phyloP scores from a whole-genome alignment of 2,329 filamentous ascomycete species.

The Sclerotiophoma versabilis region DNA sequence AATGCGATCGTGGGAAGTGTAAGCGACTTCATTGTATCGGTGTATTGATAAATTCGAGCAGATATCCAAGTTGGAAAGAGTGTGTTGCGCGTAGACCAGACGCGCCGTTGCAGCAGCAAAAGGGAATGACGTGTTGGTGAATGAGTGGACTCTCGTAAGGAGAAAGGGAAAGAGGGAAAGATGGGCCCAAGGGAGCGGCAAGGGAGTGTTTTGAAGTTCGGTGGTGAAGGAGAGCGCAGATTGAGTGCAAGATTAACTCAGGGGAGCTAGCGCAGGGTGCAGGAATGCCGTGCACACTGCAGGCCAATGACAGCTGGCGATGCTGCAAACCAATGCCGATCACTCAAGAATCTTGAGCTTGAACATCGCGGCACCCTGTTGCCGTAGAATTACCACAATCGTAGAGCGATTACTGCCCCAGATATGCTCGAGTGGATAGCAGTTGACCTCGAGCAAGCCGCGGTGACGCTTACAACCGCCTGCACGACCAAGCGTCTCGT shows the following conservation, averaged over 20 bases:
- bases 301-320: constrained; percentile 12
- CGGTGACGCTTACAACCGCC: constrained; percentile 16
- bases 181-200: constrained; percentile 31
- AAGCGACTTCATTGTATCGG: constrained; percentile 39
- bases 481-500: constrained; percentile 14
- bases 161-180: constrained; percentile 23
- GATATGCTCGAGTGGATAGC: constrained; percentile 4
- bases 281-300: constrained; percentile 20
- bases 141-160: constrained; percentile 40
- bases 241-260: constrained; percentile 28
- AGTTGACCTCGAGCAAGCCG: constrained; percentile 8
- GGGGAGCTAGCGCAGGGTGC: constrained; percentile 24
- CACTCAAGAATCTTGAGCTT: constrained; percentile 8
- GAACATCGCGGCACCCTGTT: constrained; percentile 8
- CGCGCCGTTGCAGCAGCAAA: constrained; percentile 31
- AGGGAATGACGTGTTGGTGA: constrained; percentile 32
- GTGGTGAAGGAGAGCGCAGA: constrained; percentile 36
- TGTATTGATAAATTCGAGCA: constrained; percentile 3
- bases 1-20: constrained; percentile 47
- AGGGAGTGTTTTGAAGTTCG: constrained; percentile 35
- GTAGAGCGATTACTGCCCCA: not conserved
- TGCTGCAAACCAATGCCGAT: constrained; percentile 31
- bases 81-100: constrained; percentile 48
- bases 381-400: not conserved
- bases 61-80: constrained; percentile 31